These are phyloP conservation scores for Plectranthus barbatus DNA, from an alignment of 257 asterid species.

Conservation along the genomic window DNA sequence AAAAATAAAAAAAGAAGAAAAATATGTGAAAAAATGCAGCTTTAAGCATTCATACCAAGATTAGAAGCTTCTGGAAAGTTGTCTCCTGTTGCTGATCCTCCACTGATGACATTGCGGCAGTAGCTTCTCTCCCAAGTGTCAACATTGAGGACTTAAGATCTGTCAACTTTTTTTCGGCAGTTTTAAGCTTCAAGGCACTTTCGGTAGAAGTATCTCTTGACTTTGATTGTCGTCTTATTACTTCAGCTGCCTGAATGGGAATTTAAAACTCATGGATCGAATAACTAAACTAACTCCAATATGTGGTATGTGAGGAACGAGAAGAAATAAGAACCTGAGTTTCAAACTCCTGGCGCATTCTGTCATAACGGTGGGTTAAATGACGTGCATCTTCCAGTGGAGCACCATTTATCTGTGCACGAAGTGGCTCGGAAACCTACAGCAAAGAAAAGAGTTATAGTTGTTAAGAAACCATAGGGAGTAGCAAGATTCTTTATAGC, in stretches of 20 bases:
- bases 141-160: conserved; percentile 75
- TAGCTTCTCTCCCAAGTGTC: conserved; percentile 85
- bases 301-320: neutral
- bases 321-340: conserved; percentile 48
- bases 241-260: conserved; percentile 67
- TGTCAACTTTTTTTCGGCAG: conserved; percentile 61
- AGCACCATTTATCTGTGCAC: conserved; percentile 63
- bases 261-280: conserved; percentile 3
- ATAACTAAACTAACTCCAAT: neutral
- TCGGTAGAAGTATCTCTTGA: conserved; percentile 74
- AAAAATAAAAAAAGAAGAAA: neutral
- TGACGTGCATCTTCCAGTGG: conserved; percentile 98
- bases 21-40: neutral
- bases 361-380: conserved; percentile 76
- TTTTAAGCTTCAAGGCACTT: conserved; percentile 57
- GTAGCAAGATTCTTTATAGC: neutral
- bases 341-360: conserved; percentile 83
- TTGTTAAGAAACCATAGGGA: neutral
- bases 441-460: neutral
- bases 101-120: conserved; percentile 78
- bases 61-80: conserved; percentile 67
- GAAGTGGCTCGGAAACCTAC: conserved; percentile 84
- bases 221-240: conserved; percentile 76
- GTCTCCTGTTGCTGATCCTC: conserved; percentile 81
- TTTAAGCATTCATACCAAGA: conserved; percentile 41